A percentile compares a stretch with the other conserved stretches of the same genome.
Evolutionary conservation across 73 alveolate genomes (phyloP).

Genomic region (Paramecium primaurelia): DNA sequence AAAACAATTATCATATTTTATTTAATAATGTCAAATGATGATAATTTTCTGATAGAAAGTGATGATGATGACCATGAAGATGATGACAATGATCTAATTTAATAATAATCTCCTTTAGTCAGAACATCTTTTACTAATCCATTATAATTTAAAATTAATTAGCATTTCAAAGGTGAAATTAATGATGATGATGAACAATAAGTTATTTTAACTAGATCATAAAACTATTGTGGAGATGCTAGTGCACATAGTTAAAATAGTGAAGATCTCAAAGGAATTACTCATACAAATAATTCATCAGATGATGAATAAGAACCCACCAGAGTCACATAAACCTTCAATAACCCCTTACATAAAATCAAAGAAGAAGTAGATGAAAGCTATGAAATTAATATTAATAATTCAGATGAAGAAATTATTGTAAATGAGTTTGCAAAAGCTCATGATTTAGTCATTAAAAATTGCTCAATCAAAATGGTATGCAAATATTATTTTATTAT

Average conservation of each 20-base stretch:
- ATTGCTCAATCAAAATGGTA: slow-evolving; percentile 22
- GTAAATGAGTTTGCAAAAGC: slow-evolving; percentile 31
- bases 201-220: not conserved
- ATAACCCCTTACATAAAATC: slow-evolving; percentile 21
- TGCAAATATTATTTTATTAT: not conserved
- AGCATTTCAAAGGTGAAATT: not conserved
- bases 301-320: not conserved
- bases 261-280: not conserved
- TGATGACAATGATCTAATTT: not conserved
- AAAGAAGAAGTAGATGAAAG: not conserved
- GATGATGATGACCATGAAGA: not conserved
- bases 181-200: slow-evolving; percentile 5
- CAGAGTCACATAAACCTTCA: not conserved
- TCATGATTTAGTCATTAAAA: slow-evolving; percentile 19
- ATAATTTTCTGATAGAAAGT: not conserved
- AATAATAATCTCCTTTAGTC: not conserved
- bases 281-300: slow-evolving; percentile 1
- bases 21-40: not conserved
- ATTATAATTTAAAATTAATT: not conserved
- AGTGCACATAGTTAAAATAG: not conserved
- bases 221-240: not conserved
- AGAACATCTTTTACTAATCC: slow-evolving; percentile 16
- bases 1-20: not conserved
- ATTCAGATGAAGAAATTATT: slow-evolving; percentile 14
- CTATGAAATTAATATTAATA: not conserved